Conservation (phyloP, 2,329 filamentous ascomycete species). For the Chaetomium strumarium region DNA sequence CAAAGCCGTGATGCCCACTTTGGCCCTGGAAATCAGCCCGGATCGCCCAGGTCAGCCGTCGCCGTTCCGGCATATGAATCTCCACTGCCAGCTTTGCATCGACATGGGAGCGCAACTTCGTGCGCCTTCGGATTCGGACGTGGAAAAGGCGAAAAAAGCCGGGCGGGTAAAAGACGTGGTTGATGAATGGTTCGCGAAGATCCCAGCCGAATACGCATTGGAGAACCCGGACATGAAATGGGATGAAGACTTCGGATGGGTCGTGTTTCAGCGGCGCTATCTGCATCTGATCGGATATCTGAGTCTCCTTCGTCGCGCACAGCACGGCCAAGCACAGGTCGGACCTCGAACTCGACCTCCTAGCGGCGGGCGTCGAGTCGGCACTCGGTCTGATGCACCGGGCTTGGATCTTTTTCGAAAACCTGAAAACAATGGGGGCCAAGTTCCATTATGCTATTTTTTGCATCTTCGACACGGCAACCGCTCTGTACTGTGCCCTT, state of each 20-base stretch:
- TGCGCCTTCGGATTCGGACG: not conserved
- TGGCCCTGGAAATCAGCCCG: constrained; percentile 32
- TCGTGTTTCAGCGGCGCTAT: constrained; percentile 29
- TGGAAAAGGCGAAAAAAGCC: constrained; percentile 10
- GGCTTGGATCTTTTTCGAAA: constrained; percentile 26
- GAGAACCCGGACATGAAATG: constrained; percentile 25
- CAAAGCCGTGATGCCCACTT: constrained; percentile 35
- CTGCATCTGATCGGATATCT: constrained; percentile 28
- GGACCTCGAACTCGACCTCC: constrained; percentile 20
- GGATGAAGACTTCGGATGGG: constrained; percentile 25
- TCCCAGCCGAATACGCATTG: constrained; percentile 26
- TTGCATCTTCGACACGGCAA: constrained; percentile 29
- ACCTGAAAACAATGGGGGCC: constrained; percentile 22
- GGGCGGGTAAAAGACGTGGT: constrained; percentile 27
- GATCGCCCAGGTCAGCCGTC: constrained; percentile 32
- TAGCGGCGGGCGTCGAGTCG: constrained; percentile 23
- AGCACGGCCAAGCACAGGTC: constrained; percentile 22
- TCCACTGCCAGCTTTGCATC: constrained; percentile 34
- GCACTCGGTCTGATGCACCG: constrained; percentile 22
- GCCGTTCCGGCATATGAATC: constrained; percentile 38
- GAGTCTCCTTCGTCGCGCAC: constrained; percentile 23
- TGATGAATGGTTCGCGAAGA: constrained; percentile 30
- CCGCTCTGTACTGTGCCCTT: constrained; percentile 27
- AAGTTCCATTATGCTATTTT: constrained; percentile 30
- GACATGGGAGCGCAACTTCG: constrained; percentile 16